These are phyloP conservation scores for Pseudisothecium myosuroides DNA, from an alignment of 225 moss, liverwort and hornwort genomes.

Conservation along the genomic window DNA sequence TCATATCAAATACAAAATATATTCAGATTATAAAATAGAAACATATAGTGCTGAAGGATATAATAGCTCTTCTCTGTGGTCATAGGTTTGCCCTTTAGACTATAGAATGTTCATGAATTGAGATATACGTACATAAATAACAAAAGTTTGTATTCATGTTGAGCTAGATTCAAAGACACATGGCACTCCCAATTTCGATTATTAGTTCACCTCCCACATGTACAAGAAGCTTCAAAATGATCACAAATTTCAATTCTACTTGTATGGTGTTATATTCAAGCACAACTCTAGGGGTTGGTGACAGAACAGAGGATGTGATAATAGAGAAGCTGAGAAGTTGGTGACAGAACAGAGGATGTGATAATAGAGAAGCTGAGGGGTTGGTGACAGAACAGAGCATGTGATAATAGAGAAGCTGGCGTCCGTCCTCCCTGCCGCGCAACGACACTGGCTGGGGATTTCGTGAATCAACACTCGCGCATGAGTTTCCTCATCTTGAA, in stretches of 20 bases:
- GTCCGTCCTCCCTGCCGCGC: too few relatives aligned
- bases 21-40: too few relatives aligned
- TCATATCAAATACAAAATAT: too few relatives aligned
- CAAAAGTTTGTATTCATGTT: background rate
- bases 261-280: background rate
- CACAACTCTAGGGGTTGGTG: background rate
- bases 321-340: too few relatives aligned
- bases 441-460: background rate
- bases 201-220: background rate
- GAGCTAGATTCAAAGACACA: background rate
- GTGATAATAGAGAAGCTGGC: background rate
- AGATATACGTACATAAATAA: background rate
- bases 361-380: background rate
- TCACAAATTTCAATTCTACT: background rate
- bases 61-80: too few relatives aligned
- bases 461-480: background rate
- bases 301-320: too few relatives aligned
- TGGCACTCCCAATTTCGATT: fast-evolving
- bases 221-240: background rate
- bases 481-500: background rate
- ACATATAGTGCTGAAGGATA: too few relatives aligned
- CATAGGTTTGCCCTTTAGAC: too few relatives aligned
- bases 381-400: background rate
- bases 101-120: background rate
- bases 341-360: background rate